Evolutionary conservation across 2,329 filamentous ascomycete species (phyloP), one percentile per base, ranked within the genome.

Genomic region (Arthrobotrys conoides): DNA sequence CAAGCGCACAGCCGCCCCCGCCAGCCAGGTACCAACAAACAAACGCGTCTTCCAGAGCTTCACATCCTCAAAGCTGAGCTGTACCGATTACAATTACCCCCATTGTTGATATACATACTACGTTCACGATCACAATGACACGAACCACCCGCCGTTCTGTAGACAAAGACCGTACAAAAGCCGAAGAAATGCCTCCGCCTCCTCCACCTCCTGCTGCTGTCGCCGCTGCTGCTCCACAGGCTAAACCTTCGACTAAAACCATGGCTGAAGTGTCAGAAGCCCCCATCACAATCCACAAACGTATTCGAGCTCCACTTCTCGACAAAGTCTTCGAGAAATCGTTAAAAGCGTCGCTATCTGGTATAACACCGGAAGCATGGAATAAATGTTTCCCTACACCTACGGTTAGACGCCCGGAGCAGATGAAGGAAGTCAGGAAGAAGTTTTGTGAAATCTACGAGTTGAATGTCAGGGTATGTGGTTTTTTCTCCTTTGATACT

Each of bases 321-420:
- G 73, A 71, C 27, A 77, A 77, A 24, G 73, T 77, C 59, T 77
- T 77, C 44, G 73, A 77, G 18, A 71, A 67, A 20, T 63, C 73
- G 10, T 36, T 77, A 22, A 77, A 77, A 33, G 10, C 73, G 4
- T 77, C 73, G 12, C 36, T 77, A 24, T 71, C 73, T 10, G 67
- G 73, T 18, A 46, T 77, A 64, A 77, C 73, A 10, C 73, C 53
- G 5, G 73, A 77, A 48, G 65, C 36, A 9, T 77, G 73, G 73
- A 77, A 71, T 33, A 77, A 77, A 71, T 77, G 73, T 30, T 77
- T 77, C 30, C 73, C 73, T 22, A 71, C 67, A 14, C 73, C 73
- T 9, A 68, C 46, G 8, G 73, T 61, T 0, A 61, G 44, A 38
- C 61, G 67, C 16, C 68, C 73, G 1, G 67, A 77, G 59, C 61